Conservation (phyloP, 129 eudicot species). For the Daucus carota region DH1_v3.0 NC_030381.2:46801501-46802000, state of each 20-base stretch:
- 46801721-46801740: background rate
- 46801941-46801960: background rate
- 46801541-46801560: constrained; percentile 1
- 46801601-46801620: background rate
- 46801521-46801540: background rate
- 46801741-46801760: background rate
- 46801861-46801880: background rate
- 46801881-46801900: background rate
- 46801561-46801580: background rate
- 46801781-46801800: background rate
- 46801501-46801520: background rate
- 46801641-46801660: background rate
- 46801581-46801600: background rate
- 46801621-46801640: background rate
- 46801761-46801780: background rate
- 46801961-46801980: background rate
- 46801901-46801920: background rate
- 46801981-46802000: background rate
- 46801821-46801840: background rate
- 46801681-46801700: background rate
- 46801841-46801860: background rate
- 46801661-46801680: background rate
- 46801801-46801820: too few relatives aligned
- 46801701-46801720: background rate
- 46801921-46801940: background rate